Base-by-base conservation (phyloP, 2,329 filamentous ascomycete species). In the Stachybotrys chlorohalonatus region DNA sequence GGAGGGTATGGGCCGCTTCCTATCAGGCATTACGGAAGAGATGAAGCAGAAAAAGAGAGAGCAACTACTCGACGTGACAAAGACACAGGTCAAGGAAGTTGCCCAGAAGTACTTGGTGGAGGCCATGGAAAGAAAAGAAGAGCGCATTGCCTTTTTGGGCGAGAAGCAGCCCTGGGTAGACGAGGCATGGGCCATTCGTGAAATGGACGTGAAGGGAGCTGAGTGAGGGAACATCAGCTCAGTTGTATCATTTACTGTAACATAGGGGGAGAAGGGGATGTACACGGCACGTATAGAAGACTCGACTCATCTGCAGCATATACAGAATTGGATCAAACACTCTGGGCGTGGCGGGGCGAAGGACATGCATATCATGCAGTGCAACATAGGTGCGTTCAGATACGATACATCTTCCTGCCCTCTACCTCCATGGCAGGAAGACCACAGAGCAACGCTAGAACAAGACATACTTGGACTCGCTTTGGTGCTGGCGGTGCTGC, bases 21-120 rank as follows among this genome's bases (percentile, higher is more conserved):
- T 96, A 65, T 88, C 85, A 32, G 91, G 91, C 11, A 80, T 99
- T 42, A 90, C 88, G 1, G 83, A 94, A 56, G 87, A 90, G 63
- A 96, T 97, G 91, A 86, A 88, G 66, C 91, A 96, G 73, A 81
- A 76, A 63, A 85, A 90, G 68, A 80, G 94, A 62, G 89, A 94
- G 70, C 85, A 87, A 65, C 77, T 99, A 55, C 79, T 99, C 5
- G 93, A 96, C 68, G 92, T 96, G 46, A 89, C 82, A 3, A 85
- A 84, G 58, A 82, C 87, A 59, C 86, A 96, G 62, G 88, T 99
- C 9, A 85, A 85, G 58, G 79, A 85, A 47, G 92, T 85, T 11
- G 94, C 94, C 0, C 86, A 96, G 63, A 82, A 84, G 63, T 95
- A 91, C 68, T 76, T 96, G 13, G 85, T 95, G 31, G 82, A 90